Conservation (phyloP, 208 protist genomes). For the Trichomonas vaginalis region DNA sequence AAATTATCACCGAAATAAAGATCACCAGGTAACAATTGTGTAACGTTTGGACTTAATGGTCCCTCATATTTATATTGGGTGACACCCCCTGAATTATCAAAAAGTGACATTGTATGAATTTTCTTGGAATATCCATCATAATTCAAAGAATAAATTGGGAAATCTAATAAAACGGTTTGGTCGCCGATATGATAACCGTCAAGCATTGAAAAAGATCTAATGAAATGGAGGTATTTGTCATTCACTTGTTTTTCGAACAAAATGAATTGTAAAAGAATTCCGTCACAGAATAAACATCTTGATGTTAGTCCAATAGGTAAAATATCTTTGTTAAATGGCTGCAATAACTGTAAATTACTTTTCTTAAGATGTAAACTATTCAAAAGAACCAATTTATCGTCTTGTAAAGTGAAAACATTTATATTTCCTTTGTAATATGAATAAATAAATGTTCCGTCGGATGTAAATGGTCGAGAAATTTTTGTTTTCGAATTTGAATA, state of each 20-base stretch:
- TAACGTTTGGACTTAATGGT: background rate
- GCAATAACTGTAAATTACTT: background rate
- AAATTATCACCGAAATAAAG: background rate
- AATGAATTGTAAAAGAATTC: background rate
- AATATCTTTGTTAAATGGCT: background rate
- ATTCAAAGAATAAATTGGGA: background rate
- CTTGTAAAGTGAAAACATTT: background rate
- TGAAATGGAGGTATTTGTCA: background rate
- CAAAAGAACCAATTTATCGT: background rate
- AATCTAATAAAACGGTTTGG: background rate
- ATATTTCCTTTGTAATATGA: background rate
- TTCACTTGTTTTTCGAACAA: background rate
- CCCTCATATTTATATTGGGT: background rate
- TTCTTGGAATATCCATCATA: background rate
- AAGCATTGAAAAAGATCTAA: background rate
- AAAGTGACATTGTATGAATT: background rate
- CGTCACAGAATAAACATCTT: background rate
- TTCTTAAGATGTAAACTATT: background rate
- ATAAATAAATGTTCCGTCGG: background rate
- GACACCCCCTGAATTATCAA: background rate
- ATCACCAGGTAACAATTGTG: background rate
- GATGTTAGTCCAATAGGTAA: background rate
- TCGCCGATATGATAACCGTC: background rate
- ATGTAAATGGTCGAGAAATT: background rate
- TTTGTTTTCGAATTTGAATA: background rate